Evolutionary conservation across 2,329 filamentous ascomycete species (phyloP), one percentile per base, ranked within the genome.

Genomic region (Sporothrix luriei): DNA sequence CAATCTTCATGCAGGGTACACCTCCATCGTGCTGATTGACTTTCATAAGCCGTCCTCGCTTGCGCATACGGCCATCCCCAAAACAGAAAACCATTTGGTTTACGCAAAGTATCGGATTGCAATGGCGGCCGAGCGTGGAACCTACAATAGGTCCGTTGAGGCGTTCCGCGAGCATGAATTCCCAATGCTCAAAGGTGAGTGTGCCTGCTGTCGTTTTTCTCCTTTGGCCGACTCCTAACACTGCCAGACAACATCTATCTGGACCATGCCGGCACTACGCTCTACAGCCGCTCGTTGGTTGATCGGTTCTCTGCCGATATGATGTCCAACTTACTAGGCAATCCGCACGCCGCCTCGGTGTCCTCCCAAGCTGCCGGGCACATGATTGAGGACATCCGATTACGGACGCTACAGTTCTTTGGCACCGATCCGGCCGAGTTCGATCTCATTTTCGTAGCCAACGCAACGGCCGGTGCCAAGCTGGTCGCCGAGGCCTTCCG

Each of bases 251-350:
- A 87, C 11, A 84, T 89, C 61, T 98, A 97, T 78, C 89, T 98
- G 69, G 94, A 98, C 75, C 94, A 98, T 90, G 93, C 93, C 0
- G 94, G 93, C n/a, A 92, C 92, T n/a, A 94, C 94, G 0, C 83
- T 91, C 0, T 92, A 91, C 76, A 84, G 93, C 54, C 94, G 91
- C 78, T 93, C 91, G 40, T 80, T 95, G 29, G 89, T 98, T 78
- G 90, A 94, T 73, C 83, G 82, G 29, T 97, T 97, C 79, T 88
- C 92, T 10, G 78, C 81, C n/a, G 91, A 95, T 71, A 90, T 97
- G 85, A 89, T 90, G 33, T 83, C 86, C 4, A 91, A 89, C 74
- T 82, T 98, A 0, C 93, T 94, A 74, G 94, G 94, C 49, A 98
- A 98, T 73, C 94, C 94, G 0, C 94, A 98, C 79, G 97, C 94